Evolutionary conservation across 2,329 filamentous ascomycete species (phyloP).

Genomic region (Basipetospora chlamydospora): DNA sequence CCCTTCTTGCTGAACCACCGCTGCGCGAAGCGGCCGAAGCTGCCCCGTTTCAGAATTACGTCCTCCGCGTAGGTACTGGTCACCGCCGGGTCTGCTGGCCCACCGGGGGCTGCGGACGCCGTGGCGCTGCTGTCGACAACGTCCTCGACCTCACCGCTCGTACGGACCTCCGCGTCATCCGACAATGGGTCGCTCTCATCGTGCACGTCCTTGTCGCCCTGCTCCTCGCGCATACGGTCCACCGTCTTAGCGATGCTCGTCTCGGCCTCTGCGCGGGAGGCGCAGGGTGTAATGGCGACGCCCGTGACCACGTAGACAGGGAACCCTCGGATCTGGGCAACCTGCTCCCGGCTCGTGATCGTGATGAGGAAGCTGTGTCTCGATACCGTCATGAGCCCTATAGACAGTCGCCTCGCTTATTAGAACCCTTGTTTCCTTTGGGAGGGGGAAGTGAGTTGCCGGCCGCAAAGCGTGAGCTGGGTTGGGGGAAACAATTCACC

Average conservation of each 20-base stretch:
- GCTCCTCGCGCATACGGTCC: slow-evolving; percentile 12
- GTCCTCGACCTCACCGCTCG: slow-evolving; percentile 30
- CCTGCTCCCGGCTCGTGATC: slow-evolving; percentile 74
- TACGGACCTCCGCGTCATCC: slow-evolving; percentile 18
- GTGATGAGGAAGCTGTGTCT: slow-evolving; percentile 72
- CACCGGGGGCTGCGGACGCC: too few relatives aligned
- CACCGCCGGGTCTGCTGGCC: too few relatives aligned
- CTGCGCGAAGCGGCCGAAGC: slow-evolving; percentile 78
- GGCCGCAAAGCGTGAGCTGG: background rate
- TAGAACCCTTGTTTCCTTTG: too few relatives aligned
- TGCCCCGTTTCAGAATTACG: slow-evolving; percentile 68
- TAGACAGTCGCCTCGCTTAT: background rate
- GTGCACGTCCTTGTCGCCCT: slow-evolving; percentile 22
- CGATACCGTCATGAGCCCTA: slow-evolving; percentile 74
- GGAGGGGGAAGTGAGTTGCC: too few relatives aligned
- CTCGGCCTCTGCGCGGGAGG: slow-evolving; percentile 59
- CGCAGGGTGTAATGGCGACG: slow-evolving; percentile 78
- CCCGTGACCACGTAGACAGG: slow-evolving; percentile 80
- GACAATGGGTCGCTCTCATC: slow-evolving; percentile 14
- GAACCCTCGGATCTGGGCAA: slow-evolving; percentile 70
- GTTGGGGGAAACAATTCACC: slow-evolving; percentile 23
- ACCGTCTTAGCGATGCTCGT: slow-evolving; percentile 53
- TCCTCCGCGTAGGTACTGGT: slow-evolving; percentile 65
- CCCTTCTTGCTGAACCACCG: slow-evolving; percentile 82
- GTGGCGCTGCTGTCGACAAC: slow-evolving; percentile 19